These are phyloP conservation scores for Tephrocybe sp. DNA, from an alignment of 768 basidiomycete genomes.

Conservation along the genomic window DNA sequence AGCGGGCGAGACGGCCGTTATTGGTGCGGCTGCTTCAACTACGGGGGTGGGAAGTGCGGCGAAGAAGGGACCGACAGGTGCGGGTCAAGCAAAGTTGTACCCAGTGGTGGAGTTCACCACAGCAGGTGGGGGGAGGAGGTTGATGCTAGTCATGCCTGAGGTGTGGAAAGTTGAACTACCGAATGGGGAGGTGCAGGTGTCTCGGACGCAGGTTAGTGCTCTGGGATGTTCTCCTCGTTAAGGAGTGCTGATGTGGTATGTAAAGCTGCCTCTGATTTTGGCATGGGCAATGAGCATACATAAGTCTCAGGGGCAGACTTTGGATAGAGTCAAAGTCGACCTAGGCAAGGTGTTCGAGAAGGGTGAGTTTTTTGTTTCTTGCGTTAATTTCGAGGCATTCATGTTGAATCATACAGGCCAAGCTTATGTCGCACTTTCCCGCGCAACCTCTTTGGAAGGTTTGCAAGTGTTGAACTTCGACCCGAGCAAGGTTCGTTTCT, in stretches of 20 bases:
- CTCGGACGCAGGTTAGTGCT: constrained; percentile 69
- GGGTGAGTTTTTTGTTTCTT: constrained; percentile 39
- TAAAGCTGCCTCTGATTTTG: constrained; percentile 81
- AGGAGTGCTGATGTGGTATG: neutral
- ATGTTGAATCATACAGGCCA: too few species aligned
- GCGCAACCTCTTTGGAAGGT: constrained; percentile 83
- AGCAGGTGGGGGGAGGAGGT: constrained; percentile 54
- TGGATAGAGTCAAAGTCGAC: constrained; percentile 94
- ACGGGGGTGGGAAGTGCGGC: constrained; percentile 20
- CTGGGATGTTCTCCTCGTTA: neutral
- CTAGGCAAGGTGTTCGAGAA: constrained; percentile 92
- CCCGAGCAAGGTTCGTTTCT: constrained; percentile 63
- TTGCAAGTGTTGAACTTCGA: constrained; percentile 85
- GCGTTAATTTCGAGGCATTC: too few species aligned
- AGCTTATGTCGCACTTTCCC: constrained; percentile 90
- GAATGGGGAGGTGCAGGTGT: constrained; percentile 81
- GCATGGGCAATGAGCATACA: constrained; percentile 99
- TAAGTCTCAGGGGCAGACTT: constrained; percentile 96
- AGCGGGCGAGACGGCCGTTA: constrained; percentile 28
- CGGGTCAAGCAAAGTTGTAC: constrained; percentile 28
- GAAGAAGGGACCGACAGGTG: constrained; percentile 27
- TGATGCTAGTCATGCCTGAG: constrained; percentile 66
- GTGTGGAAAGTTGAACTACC: constrained; percentile 86
- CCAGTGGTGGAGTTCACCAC: constrained; percentile 82
- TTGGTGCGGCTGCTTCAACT: constrained; percentile 28